Conservation (phyloP, 2,329 filamentous ascomycete genomes). For the Malbranchea zuffiana region DNA sequence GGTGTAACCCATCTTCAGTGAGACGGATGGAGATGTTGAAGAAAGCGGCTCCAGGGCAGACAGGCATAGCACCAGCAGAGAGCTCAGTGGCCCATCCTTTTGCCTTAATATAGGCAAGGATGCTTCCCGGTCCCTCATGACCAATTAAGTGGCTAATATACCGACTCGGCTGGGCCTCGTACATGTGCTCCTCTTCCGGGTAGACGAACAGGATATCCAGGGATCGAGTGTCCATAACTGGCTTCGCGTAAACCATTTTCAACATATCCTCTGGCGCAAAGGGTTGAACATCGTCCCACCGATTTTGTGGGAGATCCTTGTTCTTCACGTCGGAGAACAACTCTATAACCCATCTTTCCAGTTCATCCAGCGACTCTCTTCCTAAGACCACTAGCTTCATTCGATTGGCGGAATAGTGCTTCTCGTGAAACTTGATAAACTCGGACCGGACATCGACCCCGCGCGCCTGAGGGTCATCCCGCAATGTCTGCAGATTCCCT, state of each 20-base stretch:
- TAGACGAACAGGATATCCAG: conserved; percentile 76
- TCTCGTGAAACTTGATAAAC: conserved; percentile 84
- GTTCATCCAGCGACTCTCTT: conserved; percentile 65
- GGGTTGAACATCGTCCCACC: conserved; percentile 54
- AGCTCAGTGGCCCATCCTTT: conserved; percentile 84
- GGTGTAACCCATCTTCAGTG: conserved; percentile 72
- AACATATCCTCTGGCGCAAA: conserved; percentile 50
- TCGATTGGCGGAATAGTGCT: conserved; percentile 81
- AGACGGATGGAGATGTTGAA: conserved; percentile 71
- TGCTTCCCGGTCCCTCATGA: conserved; percentile 84
- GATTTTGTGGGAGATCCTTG: conserved; percentile 60
- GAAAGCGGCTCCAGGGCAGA: conserved; percentile 70
- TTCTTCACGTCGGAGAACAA: conserved; percentile 73
- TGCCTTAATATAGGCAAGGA: conserved; percentile 78
- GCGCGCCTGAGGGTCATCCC: conserved; percentile 64
- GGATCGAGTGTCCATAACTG: conserved; percentile 76
- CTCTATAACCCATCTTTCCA: conserved; percentile 75
- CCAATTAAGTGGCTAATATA: conserved; percentile 85
- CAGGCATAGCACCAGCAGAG: conserved; percentile 60
- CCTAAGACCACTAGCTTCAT: conserved; percentile 89
- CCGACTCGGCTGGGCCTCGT: conserved; percentile 67
- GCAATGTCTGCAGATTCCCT: conserved; percentile 75
- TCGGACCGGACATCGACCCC: conserved; percentile 79
- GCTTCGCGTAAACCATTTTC: conserved; percentile 75
- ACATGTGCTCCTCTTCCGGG: conserved; percentile 69